Conservation (phyloP, 345 rosid genomes). For the Bruguiera gymnorhiza region DNA sequence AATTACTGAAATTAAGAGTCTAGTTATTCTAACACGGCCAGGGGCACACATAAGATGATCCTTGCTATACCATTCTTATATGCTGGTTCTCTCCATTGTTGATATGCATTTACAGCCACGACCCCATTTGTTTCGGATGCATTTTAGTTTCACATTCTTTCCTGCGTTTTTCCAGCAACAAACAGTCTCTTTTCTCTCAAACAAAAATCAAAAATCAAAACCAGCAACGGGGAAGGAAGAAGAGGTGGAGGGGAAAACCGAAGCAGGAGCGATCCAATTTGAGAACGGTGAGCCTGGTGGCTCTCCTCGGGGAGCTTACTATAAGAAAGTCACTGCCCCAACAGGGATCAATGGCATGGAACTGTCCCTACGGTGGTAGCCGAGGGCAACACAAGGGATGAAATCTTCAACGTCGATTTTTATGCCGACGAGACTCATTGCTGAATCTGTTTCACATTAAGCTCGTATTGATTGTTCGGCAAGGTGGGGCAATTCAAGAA, state of each 20-base stretch:
- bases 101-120: no score
- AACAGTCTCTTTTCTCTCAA: background rate
- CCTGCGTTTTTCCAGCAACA: background rate
- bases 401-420: conserved; percentile 12
- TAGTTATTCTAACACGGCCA: no score
- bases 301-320: conserved; percentile 64
- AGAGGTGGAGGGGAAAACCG: conserved; percentile 29
- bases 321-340: conserved; percentile 27
- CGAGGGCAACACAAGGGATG: background rate
- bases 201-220: background rate
- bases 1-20: no score
- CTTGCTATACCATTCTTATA: no score
- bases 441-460: background rate
- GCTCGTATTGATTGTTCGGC: no score
- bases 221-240: background rate
- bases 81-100: no score
- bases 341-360: background rate
- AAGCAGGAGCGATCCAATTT: conserved; percentile 78
- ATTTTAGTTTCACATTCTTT: no score
- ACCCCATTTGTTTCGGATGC: no score
- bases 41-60: no score
- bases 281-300: conserved; percentile 59
- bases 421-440: conserved; percentile 6
- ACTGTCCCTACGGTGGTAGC: background rate
- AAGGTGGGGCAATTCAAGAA: no score